These are phyloP conservation scores for Trichoderma harzianum DNA, from an alignment of 2,329 filamentous ascomycete genomes.

Conservation along the genomic window DNA sequence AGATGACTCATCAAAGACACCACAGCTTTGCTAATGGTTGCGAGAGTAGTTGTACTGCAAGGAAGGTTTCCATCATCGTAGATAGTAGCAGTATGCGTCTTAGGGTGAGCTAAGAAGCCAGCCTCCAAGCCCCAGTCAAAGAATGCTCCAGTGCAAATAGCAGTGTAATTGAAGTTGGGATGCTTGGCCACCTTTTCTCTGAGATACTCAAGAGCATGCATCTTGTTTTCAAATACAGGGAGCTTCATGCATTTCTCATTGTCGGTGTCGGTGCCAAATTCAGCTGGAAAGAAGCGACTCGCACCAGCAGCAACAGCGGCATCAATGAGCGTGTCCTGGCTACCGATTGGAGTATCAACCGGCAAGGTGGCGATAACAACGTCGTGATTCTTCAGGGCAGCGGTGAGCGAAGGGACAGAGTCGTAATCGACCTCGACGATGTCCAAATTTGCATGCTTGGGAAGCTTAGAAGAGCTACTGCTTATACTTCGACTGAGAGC, in stretches of 20 bases:
- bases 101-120: background rate
- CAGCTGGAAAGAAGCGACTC: background rate
- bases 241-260: constrained; percentile 1
- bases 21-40: background rate
- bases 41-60: background rate
- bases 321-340: background rate
- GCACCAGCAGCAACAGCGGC: background rate
- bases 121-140: background rate
- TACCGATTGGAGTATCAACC: background rate
- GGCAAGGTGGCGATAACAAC: background rate
- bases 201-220: background rate
- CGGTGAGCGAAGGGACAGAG: background rate
- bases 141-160: background rate
- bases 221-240: background rate
- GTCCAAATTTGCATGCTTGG: background rate
- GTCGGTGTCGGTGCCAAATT: constrained; percentile 1
- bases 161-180: background rate
- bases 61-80: background rate
- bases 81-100: background rate
- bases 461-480: background rate
- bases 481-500: background rate
- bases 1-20: background rate
- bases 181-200: background rate
- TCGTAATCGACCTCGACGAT: background rate
- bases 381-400: background rate